A percentile compares a stretch with the other conserved stretches of the same genome.
Evolutionary conservation across 2,329 filamentous ascomycete genomes (phyloP).

Genomic region (Didymella glomerata): DNA sequence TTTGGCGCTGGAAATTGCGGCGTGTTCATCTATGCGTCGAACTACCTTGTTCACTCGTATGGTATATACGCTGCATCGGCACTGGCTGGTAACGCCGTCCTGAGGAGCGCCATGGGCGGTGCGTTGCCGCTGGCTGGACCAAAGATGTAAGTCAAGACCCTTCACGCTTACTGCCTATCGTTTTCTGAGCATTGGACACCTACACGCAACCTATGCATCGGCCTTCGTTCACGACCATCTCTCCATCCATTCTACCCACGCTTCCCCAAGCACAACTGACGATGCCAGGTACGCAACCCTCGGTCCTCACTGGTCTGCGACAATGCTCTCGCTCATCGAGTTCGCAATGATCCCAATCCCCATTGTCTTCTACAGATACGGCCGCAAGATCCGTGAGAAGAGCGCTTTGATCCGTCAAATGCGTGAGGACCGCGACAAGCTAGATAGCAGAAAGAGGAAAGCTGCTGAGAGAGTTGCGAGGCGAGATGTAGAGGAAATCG

Average conservation of each 20-base stretch:
- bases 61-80: constrained; percentile 84
- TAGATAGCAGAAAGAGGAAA: constrained; percentile 51
- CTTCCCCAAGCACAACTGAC: constrained; percentile 3
- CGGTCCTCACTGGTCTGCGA: constrained; percentile 80
- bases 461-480: constrained; percentile 56
- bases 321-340: constrained; percentile 76
- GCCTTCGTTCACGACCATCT: too few species aligned
- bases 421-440: constrained; percentile 54
- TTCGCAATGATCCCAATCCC: constrained; percentile 80
- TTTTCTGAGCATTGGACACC: neutral
- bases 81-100: constrained; percentile 79
- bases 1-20: constrained; percentile 80
- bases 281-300: constrained; percentile 65
- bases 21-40: constrained; percentile 83
- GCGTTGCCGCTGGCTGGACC: constrained; percentile 78
- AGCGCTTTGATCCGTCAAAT: constrained; percentile 62
- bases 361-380: constrained; percentile 75
- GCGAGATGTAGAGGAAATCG: constrained; percentile 29
- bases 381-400: constrained; percentile 64
- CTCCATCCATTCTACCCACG: too few species aligned
- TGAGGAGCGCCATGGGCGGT: constrained; percentile 78
- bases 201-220: neutral
- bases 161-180: neutral
- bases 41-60: constrained; percentile 81
- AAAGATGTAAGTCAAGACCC: constrained; percentile 58